phyloP scores from a whole-genome alignment of 129 eudicot genomes.

The Heracleum sosnowskyi region DNA sequence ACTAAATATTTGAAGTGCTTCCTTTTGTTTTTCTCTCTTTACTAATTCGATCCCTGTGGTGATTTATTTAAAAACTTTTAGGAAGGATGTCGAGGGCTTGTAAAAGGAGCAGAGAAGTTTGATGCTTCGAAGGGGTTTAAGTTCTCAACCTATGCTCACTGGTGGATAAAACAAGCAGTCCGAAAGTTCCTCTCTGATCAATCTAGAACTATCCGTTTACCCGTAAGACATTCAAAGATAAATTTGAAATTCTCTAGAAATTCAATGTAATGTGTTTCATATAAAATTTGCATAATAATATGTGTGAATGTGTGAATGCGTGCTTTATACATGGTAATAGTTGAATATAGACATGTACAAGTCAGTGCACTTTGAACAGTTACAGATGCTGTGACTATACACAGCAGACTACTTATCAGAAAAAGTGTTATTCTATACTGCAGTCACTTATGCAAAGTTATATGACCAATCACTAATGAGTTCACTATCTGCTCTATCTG shows the following conservation, averaged over 20 bases:
- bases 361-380: neutral
- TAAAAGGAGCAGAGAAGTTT: constrained; percentile 83
- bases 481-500: neutral
- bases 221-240: constrained; percentile 36
- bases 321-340: neutral
- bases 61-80: constrained; percentile 14
- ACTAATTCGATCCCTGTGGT: neutral
- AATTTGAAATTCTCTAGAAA: neutral
- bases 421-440: neutral
- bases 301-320: no score
- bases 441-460: neutral
- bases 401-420: neutral
- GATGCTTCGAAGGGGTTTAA: constrained; percentile 88
- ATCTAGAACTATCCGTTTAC: constrained; percentile 76
- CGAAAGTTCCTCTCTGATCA: constrained; percentile 83
- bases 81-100: constrained; percentile 96
- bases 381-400: neutral
- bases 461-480: neutral
- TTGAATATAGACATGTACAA: neutral
- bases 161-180: constrained; percentile 98
- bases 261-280: neutral
- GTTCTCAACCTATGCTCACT: constrained; percentile 95
- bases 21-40: neutral
- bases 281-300: no score
- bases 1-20: neutral